A percentile compares a stretch with the other conserved stretches of the same genome.
Conservation (phyloP, 192 early-diverging fungal genomes). For the Coemansia sp. region DNA sequence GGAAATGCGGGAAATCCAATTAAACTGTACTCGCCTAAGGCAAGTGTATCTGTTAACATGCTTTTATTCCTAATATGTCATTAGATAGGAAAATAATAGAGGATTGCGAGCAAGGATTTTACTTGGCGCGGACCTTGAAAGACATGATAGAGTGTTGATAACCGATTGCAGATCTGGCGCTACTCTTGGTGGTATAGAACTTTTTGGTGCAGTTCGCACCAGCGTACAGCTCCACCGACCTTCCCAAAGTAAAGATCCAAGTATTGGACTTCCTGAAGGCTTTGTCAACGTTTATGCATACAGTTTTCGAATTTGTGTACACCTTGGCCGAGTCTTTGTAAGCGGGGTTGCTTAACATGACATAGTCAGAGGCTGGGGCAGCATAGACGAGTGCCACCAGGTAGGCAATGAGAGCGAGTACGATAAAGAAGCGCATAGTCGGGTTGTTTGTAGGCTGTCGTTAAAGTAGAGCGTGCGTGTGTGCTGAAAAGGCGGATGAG, state of each 20-base stretch:
- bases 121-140: neutral
- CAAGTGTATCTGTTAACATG: too few relatives aligned
- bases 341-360: neutral
- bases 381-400: neutral
- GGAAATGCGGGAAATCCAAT: conserved; percentile 2
- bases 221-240: neutral
- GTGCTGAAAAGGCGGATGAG: neutral
- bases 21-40: neutral
- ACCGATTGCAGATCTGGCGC: neutral
- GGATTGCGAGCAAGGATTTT: neutral
- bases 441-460: neutral
- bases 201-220: neutral
- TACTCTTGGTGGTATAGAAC: neutral
- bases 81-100: neutral
- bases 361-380: neutral
- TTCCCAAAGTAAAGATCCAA: neutral
- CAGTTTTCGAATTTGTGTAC: neutral
- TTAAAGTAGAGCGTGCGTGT: neutral
- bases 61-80: neutral
- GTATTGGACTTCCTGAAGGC: neutral
- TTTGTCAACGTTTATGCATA: conserved; percentile 7
- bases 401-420: neutral
- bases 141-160: neutral
- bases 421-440: neutral
- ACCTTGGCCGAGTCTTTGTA: neutral